Conservation (phyloP, 2,329 filamentous ascomycete genomes). For the Neonectria magnoliae region DNA sequence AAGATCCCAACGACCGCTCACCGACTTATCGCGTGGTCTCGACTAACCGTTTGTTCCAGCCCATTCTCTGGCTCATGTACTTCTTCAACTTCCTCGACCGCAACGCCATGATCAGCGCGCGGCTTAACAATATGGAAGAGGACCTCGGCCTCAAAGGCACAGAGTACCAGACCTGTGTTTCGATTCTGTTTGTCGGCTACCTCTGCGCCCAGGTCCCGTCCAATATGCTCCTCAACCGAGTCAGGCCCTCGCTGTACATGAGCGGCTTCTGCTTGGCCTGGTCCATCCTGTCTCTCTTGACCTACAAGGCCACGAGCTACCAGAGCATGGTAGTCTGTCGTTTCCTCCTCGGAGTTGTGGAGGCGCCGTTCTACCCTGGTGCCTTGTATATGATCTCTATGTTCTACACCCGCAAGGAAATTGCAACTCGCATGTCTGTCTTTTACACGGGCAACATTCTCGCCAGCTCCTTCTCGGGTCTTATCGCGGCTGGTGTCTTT, state of each 20-base stretch:
- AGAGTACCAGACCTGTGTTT: conserved; percentile 48
- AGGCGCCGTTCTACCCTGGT: conserved; percentile 53
- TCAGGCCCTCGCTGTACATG: conserved; percentile 57
- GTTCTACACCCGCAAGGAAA: conserved; percentile 64
- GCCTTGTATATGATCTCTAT: conserved; percentile 57
- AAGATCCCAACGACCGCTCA: not conserved
- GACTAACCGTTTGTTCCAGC: conserved; percentile 24
- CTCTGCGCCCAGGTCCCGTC: conserved; percentile 48
- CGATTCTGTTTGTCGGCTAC: conserved; percentile 52
- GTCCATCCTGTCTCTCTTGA: conserved; percentile 54
- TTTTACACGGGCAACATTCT: conserved; percentile 55
- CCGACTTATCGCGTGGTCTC: not conserved
- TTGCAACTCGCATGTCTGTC: conserved; percentile 55
- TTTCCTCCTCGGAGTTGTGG: conserved; percentile 54
- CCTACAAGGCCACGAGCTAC: conserved; percentile 53
- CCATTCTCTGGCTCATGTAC: conserved; percentile 54
- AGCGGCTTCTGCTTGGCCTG: conserved; percentile 49
- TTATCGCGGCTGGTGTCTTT: conserved; percentile 57
- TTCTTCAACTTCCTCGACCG: conserved; percentile 57
- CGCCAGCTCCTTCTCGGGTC: conserved; percentile 53
- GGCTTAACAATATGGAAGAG: conserved; percentile 62
- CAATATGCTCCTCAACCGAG: conserved; percentile 54
- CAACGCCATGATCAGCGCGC: conserved; percentile 67
- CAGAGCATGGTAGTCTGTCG: conserved; percentile 53
- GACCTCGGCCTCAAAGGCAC: conserved; percentile 59